Conservation (phyloP, 192 early-diverging fungal genomes). For the Coemansia sp. region DNA sequence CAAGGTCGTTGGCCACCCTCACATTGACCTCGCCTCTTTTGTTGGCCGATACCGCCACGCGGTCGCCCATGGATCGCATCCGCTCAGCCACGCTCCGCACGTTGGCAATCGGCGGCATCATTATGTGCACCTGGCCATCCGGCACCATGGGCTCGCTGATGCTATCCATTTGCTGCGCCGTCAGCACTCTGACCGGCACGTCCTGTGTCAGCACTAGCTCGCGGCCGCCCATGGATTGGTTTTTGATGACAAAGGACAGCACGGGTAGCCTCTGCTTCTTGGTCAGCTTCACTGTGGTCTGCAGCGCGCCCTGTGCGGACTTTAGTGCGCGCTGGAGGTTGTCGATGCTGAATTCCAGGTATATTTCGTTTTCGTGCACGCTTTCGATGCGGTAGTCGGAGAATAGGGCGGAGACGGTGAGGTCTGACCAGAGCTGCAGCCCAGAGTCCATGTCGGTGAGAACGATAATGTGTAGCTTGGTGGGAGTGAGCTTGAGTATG, state of each 20-base stretch:
- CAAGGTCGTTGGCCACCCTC: slow-evolving; percentile 56
- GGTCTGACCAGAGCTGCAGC: slow-evolving; percentile 69
- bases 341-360: slow-evolving; percentile 64
- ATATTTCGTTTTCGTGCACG: slow-evolving; percentile 64
- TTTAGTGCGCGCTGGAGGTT: slow-evolving; percentile 62
- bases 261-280: slow-evolving; percentile 52
- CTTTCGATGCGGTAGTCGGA: slow-evolving; percentile 67
- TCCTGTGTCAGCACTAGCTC: slow-evolving; percentile 55
- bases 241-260: slow-evolving; percentile 28
- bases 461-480: slow-evolving; percentile 64
- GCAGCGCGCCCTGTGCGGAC: slow-evolving; percentile 54
- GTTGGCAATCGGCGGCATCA: slow-evolving; percentile 67
- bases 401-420: slow-evolving; percentile 55
- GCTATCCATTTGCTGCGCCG: slow-evolving; percentile 51
- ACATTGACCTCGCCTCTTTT: slow-evolving; percentile 62
- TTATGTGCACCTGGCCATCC: slow-evolving; percentile 65
- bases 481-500: slow-evolving; percentile 61
- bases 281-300: slow-evolving; percentile 58
- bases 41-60: slow-evolving; percentile 68
- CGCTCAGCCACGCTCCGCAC: slow-evolving; percentile 65
- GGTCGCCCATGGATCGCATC: slow-evolving; percentile 58
- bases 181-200: slow-evolving; percentile 57
- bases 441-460: slow-evolving; percentile 56
- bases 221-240: slow-evolving; percentile 22
- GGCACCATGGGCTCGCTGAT: slow-evolving; percentile 60